These are phyloP conservation scores for Claviceps fusiformis DNA, from an alignment of 2,329 filamentous ascomycete species.

Conservation along the genomic window DNA sequence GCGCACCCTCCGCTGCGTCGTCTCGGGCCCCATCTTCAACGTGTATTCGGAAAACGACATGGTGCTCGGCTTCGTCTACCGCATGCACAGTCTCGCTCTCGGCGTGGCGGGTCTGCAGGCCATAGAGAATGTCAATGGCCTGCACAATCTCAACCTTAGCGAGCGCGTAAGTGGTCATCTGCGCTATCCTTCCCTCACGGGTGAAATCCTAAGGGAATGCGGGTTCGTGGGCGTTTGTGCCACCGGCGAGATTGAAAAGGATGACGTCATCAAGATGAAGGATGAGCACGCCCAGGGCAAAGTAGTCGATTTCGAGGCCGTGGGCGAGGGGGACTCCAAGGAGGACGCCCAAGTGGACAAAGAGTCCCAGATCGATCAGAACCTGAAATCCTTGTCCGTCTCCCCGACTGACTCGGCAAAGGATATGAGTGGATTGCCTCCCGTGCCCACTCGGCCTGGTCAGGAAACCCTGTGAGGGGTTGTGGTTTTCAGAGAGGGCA, in stretches of 20 bases:
- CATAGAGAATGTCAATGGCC: slow-evolving; percentile 51
- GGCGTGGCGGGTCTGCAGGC: slow-evolving; percentile 75
- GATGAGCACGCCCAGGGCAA: slow-evolving; percentile 19
- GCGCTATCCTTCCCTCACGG: slow-evolving; percentile 36
- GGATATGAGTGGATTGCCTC: background rate
- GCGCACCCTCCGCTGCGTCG: slow-evolving; percentile 63
- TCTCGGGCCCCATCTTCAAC: slow-evolving; percentile 72
- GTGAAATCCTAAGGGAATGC: slow-evolving; percentile 37
- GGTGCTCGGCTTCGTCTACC: slow-evolving; percentile 76
- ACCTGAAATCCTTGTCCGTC: slow-evolving; percentile 17
- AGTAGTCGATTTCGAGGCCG: slow-evolving; percentile 18
- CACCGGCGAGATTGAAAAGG: slow-evolving; percentile 34
- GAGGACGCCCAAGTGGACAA: background rate
- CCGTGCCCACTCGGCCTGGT: background rate
- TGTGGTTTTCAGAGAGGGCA: too few species aligned
- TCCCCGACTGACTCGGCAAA: slow-evolving; percentile 12
- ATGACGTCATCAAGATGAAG: slow-evolving; percentile 34
- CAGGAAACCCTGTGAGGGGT: background rate
- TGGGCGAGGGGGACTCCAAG: background rate
- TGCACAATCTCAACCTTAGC: slow-evolving; percentile 43
- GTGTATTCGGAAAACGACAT: slow-evolving; percentile 81
- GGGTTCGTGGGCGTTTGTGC: slow-evolving; percentile 34
- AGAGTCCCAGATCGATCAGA: slow-evolving; percentile 9
- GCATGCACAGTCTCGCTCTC: slow-evolving; percentile 67
- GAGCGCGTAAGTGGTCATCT: slow-evolving; percentile 39